A percentile compares a stretch with the other conserved stretches of the same genome.
These are phyloP conservation scores for Otatea glauca DNA, from an alignment of 176 grass and related monocot genomes.

Conservation along the genomic window DNA sequence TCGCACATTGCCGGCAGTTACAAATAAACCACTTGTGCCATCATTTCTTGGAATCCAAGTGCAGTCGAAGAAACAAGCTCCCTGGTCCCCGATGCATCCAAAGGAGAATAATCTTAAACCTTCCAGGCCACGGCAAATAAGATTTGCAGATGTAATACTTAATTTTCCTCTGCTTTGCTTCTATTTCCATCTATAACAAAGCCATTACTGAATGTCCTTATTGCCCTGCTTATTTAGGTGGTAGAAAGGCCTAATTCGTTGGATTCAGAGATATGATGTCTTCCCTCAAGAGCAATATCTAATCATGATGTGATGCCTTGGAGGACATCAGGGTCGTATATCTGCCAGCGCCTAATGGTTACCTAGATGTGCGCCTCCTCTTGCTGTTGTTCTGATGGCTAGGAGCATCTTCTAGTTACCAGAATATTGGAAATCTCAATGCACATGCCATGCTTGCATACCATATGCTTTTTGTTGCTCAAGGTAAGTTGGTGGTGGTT, in stretches of 20 bases:
- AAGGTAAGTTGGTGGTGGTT: conserved; percentile 35
- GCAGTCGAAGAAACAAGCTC: conserved; percentile 74
- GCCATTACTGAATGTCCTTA: conserved; percentile 16
- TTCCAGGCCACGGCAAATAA: conserved; percentile 56
- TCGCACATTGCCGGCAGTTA: conserved; percentile 75
- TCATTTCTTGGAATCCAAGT: conserved; percentile 94
- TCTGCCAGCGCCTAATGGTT: neutral
- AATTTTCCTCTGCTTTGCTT: neutral
- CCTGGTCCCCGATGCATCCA: conserved; percentile 27
- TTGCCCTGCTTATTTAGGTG: conserved; percentile 51
- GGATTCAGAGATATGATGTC: conserved; percentile 61
- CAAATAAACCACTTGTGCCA: conserved; percentile 57
- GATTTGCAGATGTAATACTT: conserved; percentile 81
- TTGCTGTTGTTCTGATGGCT: conserved; percentile 7
- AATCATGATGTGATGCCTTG: conserved; percentile 4
- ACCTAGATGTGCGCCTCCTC: neutral
- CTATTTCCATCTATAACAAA: neutral
- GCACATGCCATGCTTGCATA: conserved; percentile 20
- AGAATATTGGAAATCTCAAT: conserved; percentile 27
- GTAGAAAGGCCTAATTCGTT: conserved; percentile 53
- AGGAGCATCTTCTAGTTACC: neutral
- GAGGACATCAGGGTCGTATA: neutral
- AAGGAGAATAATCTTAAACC: conserved; percentile 60
- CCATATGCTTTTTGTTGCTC: conserved; percentile 27
- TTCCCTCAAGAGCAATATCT: conserved; percentile 16